These are phyloP conservation scores for Aspergillus kassunensis DNA, from an alignment of 495 filamentous ascomycete species.

Conservation along the genomic window DNA sequence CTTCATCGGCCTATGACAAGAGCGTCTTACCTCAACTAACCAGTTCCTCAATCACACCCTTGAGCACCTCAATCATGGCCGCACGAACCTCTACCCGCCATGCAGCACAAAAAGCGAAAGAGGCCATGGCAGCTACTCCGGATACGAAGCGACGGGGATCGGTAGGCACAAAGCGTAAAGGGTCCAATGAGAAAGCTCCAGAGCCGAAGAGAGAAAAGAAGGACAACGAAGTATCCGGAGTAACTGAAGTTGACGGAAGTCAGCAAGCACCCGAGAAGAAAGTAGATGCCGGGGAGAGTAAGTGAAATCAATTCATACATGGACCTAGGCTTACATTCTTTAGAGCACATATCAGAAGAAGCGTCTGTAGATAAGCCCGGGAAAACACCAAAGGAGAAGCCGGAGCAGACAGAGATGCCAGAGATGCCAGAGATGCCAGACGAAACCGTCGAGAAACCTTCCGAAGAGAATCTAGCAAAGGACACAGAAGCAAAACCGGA, in stretches of 20 bases:
- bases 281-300: constrained; percentile 2
- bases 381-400: neutral
- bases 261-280: neutral
- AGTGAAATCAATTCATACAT: neutral
- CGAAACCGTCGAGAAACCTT: neutral
- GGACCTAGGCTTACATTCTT: neutral
- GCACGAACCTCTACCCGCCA: constrained; percentile 40
- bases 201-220: constrained; percentile 33
- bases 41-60: neutral
- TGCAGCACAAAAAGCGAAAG: constrained; percentile 44
- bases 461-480: constrained; percentile 2
- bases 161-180: constrained; percentile 37
- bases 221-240: constrained; percentile 1
- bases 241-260: neutral
- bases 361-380: constrained; percentile 20
- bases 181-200: constrained; percentile 19
- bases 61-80: constrained; percentile 22
- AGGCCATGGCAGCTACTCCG: constrained; percentile 32
- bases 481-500: constrained; percentile 14
- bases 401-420: neutral
- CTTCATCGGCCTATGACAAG: neutral
- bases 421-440: too few relatives aligned
- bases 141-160: constrained; percentile 22
- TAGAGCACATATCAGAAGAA: constrained; percentile 3
- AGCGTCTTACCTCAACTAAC: neutral